These are phyloP conservation scores for Zangia roseola DNA, from an alignment of 768 basidiomycete species.

Conservation along the genomic window DNA sequence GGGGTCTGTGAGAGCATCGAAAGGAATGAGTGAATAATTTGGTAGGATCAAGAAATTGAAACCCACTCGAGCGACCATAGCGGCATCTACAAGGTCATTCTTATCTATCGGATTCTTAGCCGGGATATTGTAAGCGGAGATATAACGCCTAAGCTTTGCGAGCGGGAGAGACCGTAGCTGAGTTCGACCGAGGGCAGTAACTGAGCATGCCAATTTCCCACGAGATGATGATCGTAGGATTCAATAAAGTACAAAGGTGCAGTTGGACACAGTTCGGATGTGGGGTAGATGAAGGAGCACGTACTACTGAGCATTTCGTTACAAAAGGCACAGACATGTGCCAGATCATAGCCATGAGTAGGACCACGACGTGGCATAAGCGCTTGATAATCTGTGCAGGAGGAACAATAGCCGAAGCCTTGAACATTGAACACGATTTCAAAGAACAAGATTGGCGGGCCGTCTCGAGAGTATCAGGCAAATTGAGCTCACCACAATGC, in stretches of 20 bases:
- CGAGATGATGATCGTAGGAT: not conserved
- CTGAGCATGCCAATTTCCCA: slow-evolving; percentile 40
- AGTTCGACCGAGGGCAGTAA: slow-evolving; percentile 63
- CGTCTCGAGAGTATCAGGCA: not conserved
- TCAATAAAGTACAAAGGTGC: not conserved
- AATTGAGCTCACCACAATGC: slow-evolving; percentile 61
- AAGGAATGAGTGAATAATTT: not conserved
- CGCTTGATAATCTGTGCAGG: slow-evolving; percentile 74
- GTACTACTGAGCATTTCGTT: slow-evolving; percentile 67
- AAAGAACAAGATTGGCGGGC: not conserved
- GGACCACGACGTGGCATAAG: slow-evolving; percentile 63
- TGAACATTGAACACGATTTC: not conserved
- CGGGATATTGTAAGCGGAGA: slow-evolving; percentile 66
- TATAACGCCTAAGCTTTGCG: slow-evolving; percentile 65
- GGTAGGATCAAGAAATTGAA: not conserved
- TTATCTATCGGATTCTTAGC: slow-evolving; percentile 69
- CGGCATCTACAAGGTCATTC: slow-evolving; percentile 70
- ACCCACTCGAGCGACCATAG: slow-evolving; percentile 51
- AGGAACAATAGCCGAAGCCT: slow-evolving; percentile 74
- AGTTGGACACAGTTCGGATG: not conserved
- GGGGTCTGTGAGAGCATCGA: slow-evolving; percentile 37
- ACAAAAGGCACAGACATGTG: slow-evolving; percentile 71
- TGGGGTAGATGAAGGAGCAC: slow-evolving; percentile 17
- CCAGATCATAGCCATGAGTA: slow-evolving; percentile 58
- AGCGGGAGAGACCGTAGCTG: slow-evolving; percentile 57